Evolutionary conservation across 129 eudicot species (phyloP).

Genomic region (Pulicaria dysenterica): DNA sequence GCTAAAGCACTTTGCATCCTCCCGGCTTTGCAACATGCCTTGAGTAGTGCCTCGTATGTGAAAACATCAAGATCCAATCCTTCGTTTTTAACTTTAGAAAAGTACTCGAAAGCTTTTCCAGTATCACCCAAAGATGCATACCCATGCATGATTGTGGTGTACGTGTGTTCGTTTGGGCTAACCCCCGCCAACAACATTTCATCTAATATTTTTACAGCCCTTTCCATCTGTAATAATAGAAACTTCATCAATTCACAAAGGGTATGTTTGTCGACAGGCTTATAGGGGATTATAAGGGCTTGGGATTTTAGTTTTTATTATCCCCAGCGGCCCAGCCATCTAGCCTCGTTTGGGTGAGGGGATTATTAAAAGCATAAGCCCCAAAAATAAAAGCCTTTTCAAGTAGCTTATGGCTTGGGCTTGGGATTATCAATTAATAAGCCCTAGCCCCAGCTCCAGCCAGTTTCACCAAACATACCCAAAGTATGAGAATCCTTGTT

Average conservation of each 20-base stretch:
- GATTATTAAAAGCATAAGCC: too few relatives aligned
- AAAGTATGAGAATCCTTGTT: background rate
- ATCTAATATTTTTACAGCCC: conserved; percentile 73
- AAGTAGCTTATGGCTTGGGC: too few relatives aligned
- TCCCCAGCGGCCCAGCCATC: too few relatives aligned
- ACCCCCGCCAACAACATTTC: conserved; percentile 85
- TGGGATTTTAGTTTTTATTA: too few relatives aligned
- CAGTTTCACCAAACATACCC: too few relatives aligned
- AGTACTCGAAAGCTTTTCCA: conserved; percentile 94
- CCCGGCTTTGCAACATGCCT: conserved; percentile 97
- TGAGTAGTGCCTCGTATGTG: conserved; percentile 88
- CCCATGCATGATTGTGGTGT: conserved; percentile 93
- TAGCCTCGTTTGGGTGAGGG: too few relatives aligned
- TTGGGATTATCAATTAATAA: too few relatives aligned
- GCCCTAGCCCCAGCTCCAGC: too few relatives aligned
- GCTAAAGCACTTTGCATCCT: conserved; percentile 99
- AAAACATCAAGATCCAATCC: conserved; percentile 89
- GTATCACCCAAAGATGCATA: conserved; percentile 97
- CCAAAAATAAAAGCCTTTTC: too few relatives aligned
- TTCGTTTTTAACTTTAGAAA: conserved; percentile 71
- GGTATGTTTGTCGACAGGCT: background rate
- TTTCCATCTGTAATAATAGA: conserved; percentile 68
- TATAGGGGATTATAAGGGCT: too few relatives aligned
- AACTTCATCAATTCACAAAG: background rate
- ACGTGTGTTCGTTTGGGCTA: conserved; percentile 76